Conservation (phyloP, 2,329 filamentous ascomycete species). For the Scedosporium dehoogii region DNA sequence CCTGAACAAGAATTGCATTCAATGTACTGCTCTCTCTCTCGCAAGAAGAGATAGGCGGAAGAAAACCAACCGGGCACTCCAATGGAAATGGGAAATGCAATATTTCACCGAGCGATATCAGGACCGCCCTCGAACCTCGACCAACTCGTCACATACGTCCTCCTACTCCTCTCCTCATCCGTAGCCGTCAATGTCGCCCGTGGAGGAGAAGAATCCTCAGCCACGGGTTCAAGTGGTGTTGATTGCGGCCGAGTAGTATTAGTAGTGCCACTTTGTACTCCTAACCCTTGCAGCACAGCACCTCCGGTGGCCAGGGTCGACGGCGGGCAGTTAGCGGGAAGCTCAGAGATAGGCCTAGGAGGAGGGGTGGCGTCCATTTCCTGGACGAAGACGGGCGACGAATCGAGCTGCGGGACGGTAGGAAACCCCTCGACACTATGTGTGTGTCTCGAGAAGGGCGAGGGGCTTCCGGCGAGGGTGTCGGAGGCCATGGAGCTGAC, state of each 20-base stretch:
- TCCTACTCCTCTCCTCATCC: neutral
- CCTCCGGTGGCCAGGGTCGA: neutral
- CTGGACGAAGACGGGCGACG: constrained; percentile 6
- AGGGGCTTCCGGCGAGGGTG: neutral
- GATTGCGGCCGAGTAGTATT: neutral
- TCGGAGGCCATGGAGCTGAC: constrained; percentile 16
- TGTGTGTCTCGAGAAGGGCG: neutral
- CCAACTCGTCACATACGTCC: constrained; percentile 5
- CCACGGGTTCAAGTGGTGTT: neutral
- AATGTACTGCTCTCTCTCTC: neutral
- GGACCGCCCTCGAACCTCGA: neutral
- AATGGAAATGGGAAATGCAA: no score
- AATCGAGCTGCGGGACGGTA: neutral
- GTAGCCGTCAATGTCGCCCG: neutral
- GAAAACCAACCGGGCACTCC: no score
- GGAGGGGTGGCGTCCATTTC: constrained; percentile 26
- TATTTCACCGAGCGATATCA: no score
- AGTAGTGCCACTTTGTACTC: neutral
- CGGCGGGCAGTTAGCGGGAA: constrained; percentile 16
- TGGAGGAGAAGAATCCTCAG: neutral
- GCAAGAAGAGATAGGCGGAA: neutral
- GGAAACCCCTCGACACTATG: constrained; percentile 15
- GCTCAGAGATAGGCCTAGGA: constrained; percentile 18
- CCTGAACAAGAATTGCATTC: neutral
- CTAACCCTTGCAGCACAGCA: neutral